Conservation (phyloP, 371 early-diverging fungal species). For the Zopfochytrium polystomum region DNA sequence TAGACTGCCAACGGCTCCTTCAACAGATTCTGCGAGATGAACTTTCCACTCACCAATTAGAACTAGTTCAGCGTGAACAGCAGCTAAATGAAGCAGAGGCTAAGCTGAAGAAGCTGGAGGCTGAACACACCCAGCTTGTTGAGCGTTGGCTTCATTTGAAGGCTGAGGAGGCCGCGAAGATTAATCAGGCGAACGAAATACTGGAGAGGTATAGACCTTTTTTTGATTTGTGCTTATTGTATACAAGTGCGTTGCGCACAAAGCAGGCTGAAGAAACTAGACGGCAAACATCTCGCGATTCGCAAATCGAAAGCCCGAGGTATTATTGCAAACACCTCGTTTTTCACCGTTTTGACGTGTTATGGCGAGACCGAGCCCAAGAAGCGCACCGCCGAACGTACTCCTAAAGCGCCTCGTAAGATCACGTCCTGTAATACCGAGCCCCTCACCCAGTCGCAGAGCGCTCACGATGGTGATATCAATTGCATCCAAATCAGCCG, state of each 20-base stretch:
- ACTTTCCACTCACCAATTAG: slow-evolving; percentile 82
- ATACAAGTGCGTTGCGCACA: slow-evolving; percentile 46
- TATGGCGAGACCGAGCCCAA: not conserved
- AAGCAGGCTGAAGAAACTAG: slow-evolving; percentile 29
- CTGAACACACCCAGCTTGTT: slow-evolving; percentile 81
- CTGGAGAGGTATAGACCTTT: slow-evolving; percentile 61
- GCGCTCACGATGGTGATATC: slow-evolving; percentile 71
- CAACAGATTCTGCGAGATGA: slow-evolving; percentile 85
- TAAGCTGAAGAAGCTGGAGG: slow-evolving; percentile 55
- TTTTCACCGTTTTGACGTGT: not conserved
- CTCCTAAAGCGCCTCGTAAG: slow-evolving; percentile 15
- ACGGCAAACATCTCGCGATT: slow-evolving; percentile 7
- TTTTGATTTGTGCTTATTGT: slow-evolving; percentile 17
- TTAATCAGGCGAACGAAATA: slow-evolving; percentile 89
- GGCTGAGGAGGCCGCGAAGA: slow-evolving; percentile 87
- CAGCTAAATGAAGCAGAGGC: slow-evolving; percentile 43
- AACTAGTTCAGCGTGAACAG: slow-evolving; percentile 81
- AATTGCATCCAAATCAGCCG: slow-evolving; percentile 73
- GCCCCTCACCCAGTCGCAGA: slow-evolving; percentile 8
- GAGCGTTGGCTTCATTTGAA: slow-evolving; percentile 89
- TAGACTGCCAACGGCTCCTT: not conserved
- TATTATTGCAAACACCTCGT: not conserved
- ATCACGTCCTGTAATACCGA: not conserved
- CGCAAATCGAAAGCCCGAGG: slow-evolving; percentile 9
- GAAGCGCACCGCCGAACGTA: slow-evolving; percentile 23